Evolutionary conservation across 108 stramenopile species (phyloP), one percentile per base, ranked within the genome.

Genomic region (Cyclotella atomus): DNA sequence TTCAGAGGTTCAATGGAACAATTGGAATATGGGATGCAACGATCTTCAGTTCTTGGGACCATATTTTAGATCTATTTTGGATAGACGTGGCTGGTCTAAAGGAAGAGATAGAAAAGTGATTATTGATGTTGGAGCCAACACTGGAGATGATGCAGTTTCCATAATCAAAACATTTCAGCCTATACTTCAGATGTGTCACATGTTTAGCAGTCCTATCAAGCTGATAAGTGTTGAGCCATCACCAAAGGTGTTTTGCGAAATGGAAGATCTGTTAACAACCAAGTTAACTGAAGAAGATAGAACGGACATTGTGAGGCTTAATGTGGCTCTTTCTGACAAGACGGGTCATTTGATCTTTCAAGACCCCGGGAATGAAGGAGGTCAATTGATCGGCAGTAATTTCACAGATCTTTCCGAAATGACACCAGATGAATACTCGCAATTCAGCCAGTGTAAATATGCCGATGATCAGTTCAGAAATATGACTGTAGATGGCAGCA

Each of bases 221-320:
- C 7, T 67, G 25, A 23, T 67, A 12, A 34, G 49, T 49, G 49
- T 67, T 49, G 65, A 67, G 49, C 65, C 65, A 29, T 52, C 49
- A 52, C 65, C 65, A 14, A 67, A 67, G 27, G 65, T 67, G 16
- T 67, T 67, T 67, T 67, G 65, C 52, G 46, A 67, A 52, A 49
- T 67, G 49, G n/a, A 12, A 2, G 65, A 67, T n/a, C 27, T 52
- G 25, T 24, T 49, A 33, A 8, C 10, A 29, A 29, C 29, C 0
- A 49, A 52, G n/a, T 12, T 34, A 1, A 52, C 33, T 8, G 12
- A 34, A 20, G 49, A 49, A 30, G 54, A 55, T 55, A 25, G 25
- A 2, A 33, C 12, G 16, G 24, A 27, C 49, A 65, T 2, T 21
- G 19, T 65, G 9, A n/a, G n/a, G 14, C 45, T 65, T 2, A 65